Evolutionary conservation across 768 basidiomycete species (phyloP).

Genomic region (Lanmaoa rubissima): DNA sequence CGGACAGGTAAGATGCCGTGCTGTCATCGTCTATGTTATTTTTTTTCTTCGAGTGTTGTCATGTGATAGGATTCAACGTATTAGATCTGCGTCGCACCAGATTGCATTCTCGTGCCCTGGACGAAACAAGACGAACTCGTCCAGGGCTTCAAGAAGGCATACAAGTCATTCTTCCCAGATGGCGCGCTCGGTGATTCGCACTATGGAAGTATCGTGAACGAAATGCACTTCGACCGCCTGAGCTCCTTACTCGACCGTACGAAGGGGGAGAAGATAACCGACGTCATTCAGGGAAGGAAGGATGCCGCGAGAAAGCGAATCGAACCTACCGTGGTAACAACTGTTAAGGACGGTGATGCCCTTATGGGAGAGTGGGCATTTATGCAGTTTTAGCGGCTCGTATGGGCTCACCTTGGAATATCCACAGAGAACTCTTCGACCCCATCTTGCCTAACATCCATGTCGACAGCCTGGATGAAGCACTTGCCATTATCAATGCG

Average conservation of each 20-base stretch:
- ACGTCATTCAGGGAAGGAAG: slow-evolving; percentile 41
- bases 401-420: background rate
- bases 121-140: slow-evolving; percentile 47
- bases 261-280: slow-evolving; percentile 54
- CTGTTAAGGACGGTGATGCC: slow-evolving; percentile 53
- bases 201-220: slow-evolving; percentile 53
- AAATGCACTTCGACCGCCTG: slow-evolving; percentile 53
- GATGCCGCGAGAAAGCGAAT: slow-evolving; percentile 42
- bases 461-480: slow-evolving; percentile 54
- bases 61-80: background rate
- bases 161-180: slow-evolving; percentile 51
- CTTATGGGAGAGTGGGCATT: slow-evolving; percentile 55
- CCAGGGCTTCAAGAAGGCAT: slow-evolving; percentile 41
- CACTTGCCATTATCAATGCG: slow-evolving; percentile 51
- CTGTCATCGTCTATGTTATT: background rate
- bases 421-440: slow-evolving; percentile 70
- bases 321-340: slow-evolving; percentile 58
- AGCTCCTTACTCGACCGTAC: slow-evolving; percentile 50
- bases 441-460: slow-evolving; percentile 65
- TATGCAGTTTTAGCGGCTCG: background rate
- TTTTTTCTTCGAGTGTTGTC: background rate
- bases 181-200: slow-evolving; percentile 45
- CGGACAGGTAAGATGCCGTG: slow-evolving; percentile 48
- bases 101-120: slow-evolving; percentile 44
- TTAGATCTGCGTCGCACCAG: slow-evolving; percentile 42